phyloP scores from a whole-genome alignment of 2,329 filamentous ascomycete genomes.

The Colletotrichum echinochloae region DNA sequence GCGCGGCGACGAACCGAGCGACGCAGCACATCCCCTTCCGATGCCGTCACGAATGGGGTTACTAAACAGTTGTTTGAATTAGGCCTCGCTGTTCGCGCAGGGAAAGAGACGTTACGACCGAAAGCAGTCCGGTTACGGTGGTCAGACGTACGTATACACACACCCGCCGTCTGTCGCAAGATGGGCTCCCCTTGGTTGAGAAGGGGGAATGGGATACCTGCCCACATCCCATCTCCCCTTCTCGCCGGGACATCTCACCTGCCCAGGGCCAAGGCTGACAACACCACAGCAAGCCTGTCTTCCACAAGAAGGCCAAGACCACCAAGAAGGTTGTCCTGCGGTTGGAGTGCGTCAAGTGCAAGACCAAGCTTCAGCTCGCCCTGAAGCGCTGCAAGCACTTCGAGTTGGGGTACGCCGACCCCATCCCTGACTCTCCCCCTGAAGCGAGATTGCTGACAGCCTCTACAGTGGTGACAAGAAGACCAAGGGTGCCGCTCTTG shows the following conservation, averaged over 20 bases:
- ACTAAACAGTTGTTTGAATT: constrained; percentile 37
- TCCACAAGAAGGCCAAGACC: constrained; percentile 99
- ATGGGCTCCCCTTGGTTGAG: not conserved
- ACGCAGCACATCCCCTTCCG: not conserved
- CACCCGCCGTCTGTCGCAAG: not conserved
- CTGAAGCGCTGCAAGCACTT: constrained; percentile 99
- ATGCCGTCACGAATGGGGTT: not conserved
- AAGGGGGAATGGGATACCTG: not conserved
- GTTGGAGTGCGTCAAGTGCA: constrained; percentile 97
- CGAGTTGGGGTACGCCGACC: constrained; percentile 87
- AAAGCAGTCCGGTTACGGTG: constrained; percentile 99
- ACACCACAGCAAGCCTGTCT: constrained; percentile 81
- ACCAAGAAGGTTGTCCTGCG: constrained; percentile 99
- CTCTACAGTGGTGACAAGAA: constrained; percentile 97
- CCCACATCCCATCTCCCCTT: no score
- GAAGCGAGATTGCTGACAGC: constrained; percentile 14
- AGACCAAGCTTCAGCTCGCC: constrained; percentile 97
- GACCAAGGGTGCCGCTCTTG: constrained; percentile 99
- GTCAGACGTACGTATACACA: constrained; percentile 77
- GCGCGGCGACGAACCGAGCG: constrained; percentile 36
- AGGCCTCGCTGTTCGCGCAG: constrained; percentile 95
- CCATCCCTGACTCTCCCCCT: not conserved
- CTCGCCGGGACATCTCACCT: not conserved
- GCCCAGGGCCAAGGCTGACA: constrained; percentile 10
- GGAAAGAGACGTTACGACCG: constrained; percentile 99